Evolutionary conservation across 306 rosid genomes (phyloP), one percentile per base, ranked within the genome.

Genomic region (Psophocarpus tetragonolobus): DNA sequence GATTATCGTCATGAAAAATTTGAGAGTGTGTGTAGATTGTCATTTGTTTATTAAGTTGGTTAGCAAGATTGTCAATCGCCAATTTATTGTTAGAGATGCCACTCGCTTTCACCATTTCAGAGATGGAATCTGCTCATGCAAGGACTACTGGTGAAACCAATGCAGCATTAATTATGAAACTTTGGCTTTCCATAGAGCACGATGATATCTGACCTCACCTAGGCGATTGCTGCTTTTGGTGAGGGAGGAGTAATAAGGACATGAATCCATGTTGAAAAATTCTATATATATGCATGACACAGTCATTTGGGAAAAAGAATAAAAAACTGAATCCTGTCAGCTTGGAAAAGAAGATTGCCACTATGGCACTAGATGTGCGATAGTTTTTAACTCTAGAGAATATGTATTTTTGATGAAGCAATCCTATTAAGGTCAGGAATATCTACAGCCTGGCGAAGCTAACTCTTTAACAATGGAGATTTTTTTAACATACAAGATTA

Each of bases 71-170:
- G 97, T 89, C 9, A 73, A 94, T 82, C 93, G 95, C 13, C 87
- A 80, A 65, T 88, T 92, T 73, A 84, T 93, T 67, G 87, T 94
- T 44, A 84, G 97, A 87, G 98, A 94, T 47, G 90, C 97, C 14
- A 89, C 95, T 50, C 93, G 97, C 63, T 94, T 94, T 72, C 98
- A 94, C 82, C 97, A 88, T 87, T 92, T 94, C 75, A 83, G 83
- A 60, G 79, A 90, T 27, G 98, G 98, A 5, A 23, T 77, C 30
- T 92, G 98, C 82, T 92, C 97, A 76, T 92, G 98, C 87, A 92
- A 84, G 78, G 97, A 92, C 76, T 94, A 88, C 75, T 94, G 98
- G 97, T 92, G 81, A 82, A 73, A 41, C 29, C 47, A 71, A 35
- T 71, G 71, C 42, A 8, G 20, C 51, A 11, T 21, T 12, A 4